Evolutionary conservation across 2,329 filamentous ascomycete genomes (phyloP).

Genomic region (Magnaporthiopsis rhizophila): DNA sequence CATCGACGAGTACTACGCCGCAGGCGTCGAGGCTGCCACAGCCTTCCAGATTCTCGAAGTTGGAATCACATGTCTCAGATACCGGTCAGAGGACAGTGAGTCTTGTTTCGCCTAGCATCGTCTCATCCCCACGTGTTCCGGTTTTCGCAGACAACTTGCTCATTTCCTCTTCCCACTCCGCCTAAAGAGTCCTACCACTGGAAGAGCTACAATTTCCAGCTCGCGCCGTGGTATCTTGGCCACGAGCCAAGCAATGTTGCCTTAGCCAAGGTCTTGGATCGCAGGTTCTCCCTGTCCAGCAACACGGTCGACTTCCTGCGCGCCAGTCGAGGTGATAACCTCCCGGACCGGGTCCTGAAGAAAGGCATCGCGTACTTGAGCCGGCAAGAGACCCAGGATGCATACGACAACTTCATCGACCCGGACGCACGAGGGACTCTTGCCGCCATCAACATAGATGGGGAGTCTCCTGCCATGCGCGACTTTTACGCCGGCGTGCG

Average conservation of each 20-base stretch:
- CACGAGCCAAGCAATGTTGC: constrained; percentile 3
- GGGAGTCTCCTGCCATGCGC: constrained; percentile 8
- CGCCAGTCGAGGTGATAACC: neutral
- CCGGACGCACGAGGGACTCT: constrained; percentile 13
- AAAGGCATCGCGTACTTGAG: constrained; percentile 25
- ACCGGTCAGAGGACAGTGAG: constrained; percentile 10
- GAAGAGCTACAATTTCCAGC: constrained; percentile 22
- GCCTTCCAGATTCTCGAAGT: constrained; percentile 26
- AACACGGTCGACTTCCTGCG: constrained; percentile 22
- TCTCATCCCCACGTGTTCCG: neutral
- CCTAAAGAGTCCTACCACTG: constrained; percentile 13
- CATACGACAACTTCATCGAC: constrained; percentile 10
- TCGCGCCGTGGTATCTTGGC: constrained; percentile 22
- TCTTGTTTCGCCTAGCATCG: neutral
- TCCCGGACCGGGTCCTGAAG: neutral
- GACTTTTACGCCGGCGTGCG: constrained; percentile 12
- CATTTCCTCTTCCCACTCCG: neutral
- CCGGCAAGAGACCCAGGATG: constrained; percentile 14
- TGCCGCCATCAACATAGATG: constrained; percentile 10
- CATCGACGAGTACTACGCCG: constrained; percentile 19
- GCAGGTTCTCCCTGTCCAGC: constrained; percentile 20
- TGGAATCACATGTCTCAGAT: constrained; percentile 25
- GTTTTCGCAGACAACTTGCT: neutral
- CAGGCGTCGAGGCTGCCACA: constrained; percentile 20
- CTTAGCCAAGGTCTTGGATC: constrained; percentile 18